phyloP scores from a whole-genome alignment of 352 stramenopile genomes.

The Phytopythium vexans region DNA sequence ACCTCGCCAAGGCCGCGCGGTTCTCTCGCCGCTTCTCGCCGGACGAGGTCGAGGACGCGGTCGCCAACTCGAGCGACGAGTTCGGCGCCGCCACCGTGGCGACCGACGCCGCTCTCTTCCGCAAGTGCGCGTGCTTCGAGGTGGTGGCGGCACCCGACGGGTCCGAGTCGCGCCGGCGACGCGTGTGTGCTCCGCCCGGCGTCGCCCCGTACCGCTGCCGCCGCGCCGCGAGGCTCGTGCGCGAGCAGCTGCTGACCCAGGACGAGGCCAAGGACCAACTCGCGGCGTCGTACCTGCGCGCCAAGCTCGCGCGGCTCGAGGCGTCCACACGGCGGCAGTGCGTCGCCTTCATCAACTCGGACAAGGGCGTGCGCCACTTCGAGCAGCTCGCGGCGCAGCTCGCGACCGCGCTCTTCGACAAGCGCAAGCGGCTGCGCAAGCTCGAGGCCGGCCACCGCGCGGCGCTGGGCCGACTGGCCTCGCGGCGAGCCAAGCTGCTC shows the following conservation, averaged over 20 bases:
- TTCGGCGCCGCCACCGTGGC: conserved; percentile 31
- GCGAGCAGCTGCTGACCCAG: conserved; percentile 58
- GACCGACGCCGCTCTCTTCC: conserved; percentile 22
- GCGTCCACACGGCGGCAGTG: conserved; percentile 55
- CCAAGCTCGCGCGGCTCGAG: conserved; percentile 45
- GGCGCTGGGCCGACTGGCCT: conserved; percentile 14
- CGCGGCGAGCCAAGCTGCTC: conserved; percentile 29
- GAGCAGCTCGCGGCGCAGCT: conserved; percentile 31
- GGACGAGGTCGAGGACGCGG: conserved; percentile 51
- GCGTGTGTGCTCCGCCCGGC: conserved; percentile 37
- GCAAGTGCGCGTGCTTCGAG: conserved; percentile 52
- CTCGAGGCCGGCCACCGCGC: conserved; percentile 31
- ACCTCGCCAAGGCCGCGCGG: neutral
- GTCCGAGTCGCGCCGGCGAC: conserved; percentile 24
- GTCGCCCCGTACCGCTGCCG: conserved; percentile 40
- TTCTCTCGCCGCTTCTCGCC: conserved; percentile 28
- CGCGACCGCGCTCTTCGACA: conserved; percentile 21
- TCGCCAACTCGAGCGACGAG: conserved; percentile 56
- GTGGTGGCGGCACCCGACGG: conserved; percentile 13
- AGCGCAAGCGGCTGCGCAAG: conserved; percentile 40
- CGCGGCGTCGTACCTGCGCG: conserved; percentile 44
- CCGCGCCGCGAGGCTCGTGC: conserved; percentile 40
- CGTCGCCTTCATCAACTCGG: conserved; percentile 61
- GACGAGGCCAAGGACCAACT: conserved; percentile 68
- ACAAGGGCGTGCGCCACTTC: conserved; percentile 42